Base-by-base conservation (phyloP, 306 rosid genomes). In the Acacia melanoxylon region DNA sequence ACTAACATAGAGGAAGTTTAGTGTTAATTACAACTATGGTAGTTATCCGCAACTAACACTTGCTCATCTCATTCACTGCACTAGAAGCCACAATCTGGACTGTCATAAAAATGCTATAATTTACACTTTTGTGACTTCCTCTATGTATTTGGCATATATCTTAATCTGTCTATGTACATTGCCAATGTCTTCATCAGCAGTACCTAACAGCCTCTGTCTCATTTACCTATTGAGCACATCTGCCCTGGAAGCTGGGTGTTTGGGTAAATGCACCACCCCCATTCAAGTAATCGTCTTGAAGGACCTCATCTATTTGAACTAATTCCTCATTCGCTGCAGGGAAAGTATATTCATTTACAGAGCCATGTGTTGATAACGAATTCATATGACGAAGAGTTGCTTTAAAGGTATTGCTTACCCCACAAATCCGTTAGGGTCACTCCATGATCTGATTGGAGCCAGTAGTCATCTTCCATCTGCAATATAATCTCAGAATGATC, bases 391-490 rank as follows among this genome's bases (percentile, higher is more conserved):
- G 76, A 46, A 70, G 81, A 41, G 45, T 29, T 40, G 66, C 77
- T 49, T 84, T 84, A 76, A 87, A 75, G 63, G 72, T 79, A 74
- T 87, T 78, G 75, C 83, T 86, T 84, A 87, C 91, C 90, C 97
- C 96, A 94, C 63, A 92, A 81, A 86, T 88, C 85, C 42, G 97
- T 87, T 63, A 81, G 80, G 86, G 89, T 82, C 83, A 91, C 87
- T 74, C 85, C 85, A 77, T 88, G 86, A 81, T 94, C 90, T 66
- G 96, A 88, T 76, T 81, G 83, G 74, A 94, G 91, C 97, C 98
- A 94, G 76, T 94, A 94, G 87, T 94, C 98, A 84, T 88, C 80
- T 31, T 88, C 86, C 11, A 80, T 83, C 98, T 92, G 89, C 89
- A 77, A 77, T 49, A n/a, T 9, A 69, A 29, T 19, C 69, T 13